Base-by-base conservation (phyloP, 2,329 filamentous ascomycete species). In the Fusarium lateritium region DNA sequence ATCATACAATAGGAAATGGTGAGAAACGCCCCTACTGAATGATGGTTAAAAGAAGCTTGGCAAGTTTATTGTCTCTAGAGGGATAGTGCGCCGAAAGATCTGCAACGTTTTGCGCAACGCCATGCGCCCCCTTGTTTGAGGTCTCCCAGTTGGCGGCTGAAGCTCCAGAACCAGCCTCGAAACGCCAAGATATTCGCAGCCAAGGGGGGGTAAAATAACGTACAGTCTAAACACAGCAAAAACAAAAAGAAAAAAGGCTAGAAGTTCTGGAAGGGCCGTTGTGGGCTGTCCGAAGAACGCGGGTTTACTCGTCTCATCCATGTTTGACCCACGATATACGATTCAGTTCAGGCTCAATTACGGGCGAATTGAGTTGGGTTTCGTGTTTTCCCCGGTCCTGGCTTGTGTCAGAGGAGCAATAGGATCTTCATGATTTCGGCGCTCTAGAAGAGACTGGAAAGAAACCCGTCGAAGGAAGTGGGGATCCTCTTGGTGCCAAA, bases 371-470 rank as follows among this genome's bases (percentile, higher is more conserved):
- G 14, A 62, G 50, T 34, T 51, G 36, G 42, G 55, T 47, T 55
- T 46, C 22, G 45, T 33, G 22, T 54, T 42, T 39, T 40, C 36
- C 63, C 47, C 46, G 62, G 33, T 38, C 42, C 28, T 31, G 28
- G 10, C 26, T 28, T 28, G 42, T 52, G 55, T 51, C 46, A 51
- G 59, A 46, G 51, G 34, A 45, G 56, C 56, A 46, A 61, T 54
- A 43, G 59, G 65, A 60, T 65, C 61, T 54, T 58, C 54, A 58
- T 52, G 56, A 54, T 52, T 55, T 69, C 66, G 66, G 66, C 28
- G 60, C 34, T 69, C 65, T 70, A 44, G 63, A 69, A 70, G 47
- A 56, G 67, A 70, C 56, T 70, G 67, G 66, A 69, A 69, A 66
- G 49, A 67, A 67, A 46, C n/a, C 67, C 67, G 67, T 46, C 47